Evolutionary conservation across 371 early-diverging fungal species (phyloP).

Genomic region (Nematocida minor): DNA sequence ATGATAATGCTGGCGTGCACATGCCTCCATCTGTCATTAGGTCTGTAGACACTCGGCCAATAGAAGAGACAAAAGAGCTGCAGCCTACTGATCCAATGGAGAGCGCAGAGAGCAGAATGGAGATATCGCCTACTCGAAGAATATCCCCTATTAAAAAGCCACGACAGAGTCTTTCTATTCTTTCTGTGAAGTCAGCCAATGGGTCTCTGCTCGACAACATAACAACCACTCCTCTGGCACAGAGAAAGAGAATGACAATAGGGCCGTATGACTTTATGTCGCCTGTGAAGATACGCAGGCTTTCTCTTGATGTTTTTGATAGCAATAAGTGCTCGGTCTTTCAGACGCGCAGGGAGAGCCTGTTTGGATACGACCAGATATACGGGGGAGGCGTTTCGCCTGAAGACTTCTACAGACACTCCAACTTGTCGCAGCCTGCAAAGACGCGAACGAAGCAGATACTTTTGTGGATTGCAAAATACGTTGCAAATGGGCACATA

Average conservation of each 20-base stretch:
- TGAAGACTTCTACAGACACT: slow-evolving; percentile 42
- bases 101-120: background rate
- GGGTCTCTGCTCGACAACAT: background rate
- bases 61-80: background rate
- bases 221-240: background rate
- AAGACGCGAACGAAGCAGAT: slow-evolving; percentile 36
- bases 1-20: background rate
- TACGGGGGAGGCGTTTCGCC: slow-evolving; percentile 21
- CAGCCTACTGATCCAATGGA: background rate
- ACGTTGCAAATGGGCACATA: slow-evolving; percentile 14
- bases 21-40: slow-evolving; percentile 1
- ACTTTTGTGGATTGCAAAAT: slow-evolving; percentile 37
- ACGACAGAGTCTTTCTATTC: background rate
- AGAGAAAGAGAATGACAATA: slow-evolving; percentile 7
- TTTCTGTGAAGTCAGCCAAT: background rate
- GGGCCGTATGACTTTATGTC: background rate
- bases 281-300: slow-evolving; percentile 26
- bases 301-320: slow-evolving; percentile 11
- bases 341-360: slow-evolving; percentile 19
- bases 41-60: background rate
- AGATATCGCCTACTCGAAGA: background rate
- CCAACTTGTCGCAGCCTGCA: slow-evolving; percentile 5
- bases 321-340: slow-evolving; percentile 29
- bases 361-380: slow-evolving; percentile 43
- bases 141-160: background rate